These are phyloP conservation scores for Fusarium anthophilum DNA, from an alignment of 2,329 filamentous ascomycete genomes.

Conservation along the genomic window DNA sequence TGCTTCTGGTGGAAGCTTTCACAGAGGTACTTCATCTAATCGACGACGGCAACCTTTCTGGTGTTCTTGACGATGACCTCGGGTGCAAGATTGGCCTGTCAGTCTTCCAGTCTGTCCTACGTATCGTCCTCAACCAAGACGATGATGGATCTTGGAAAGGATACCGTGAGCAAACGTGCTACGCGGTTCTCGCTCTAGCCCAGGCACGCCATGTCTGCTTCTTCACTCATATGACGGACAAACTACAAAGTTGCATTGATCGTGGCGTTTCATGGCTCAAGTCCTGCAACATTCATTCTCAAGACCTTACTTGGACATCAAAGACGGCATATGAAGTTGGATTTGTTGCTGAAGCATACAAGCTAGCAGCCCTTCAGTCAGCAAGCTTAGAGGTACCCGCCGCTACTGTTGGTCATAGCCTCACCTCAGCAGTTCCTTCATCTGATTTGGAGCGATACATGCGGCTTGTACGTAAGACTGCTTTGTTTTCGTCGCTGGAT, in stretches of 20 bases:
- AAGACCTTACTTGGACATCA: neutral
- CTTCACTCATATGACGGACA: rapidly evolving
- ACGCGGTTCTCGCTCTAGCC: neutral
- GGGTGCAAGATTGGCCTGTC: neutral
- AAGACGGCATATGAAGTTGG: neutral
- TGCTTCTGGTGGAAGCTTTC: neutral
- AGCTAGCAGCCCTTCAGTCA: neutral
- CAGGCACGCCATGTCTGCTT: neutral
- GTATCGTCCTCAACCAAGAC: neutral
- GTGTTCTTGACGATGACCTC: neutral
- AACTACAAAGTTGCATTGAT: neutral
- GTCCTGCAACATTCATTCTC: rapidly evolving
- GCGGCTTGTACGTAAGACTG: neutral
- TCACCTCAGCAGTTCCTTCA: neutral
- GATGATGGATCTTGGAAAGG: neutral
- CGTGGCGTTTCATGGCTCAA: neutral
- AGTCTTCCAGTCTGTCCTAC: neutral
- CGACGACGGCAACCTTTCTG: rapidly evolving
- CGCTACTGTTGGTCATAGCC: neutral
- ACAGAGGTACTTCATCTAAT: neutral
- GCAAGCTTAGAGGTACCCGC: rapidly evolving
- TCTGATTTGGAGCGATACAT: neutral
- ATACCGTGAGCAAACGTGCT: neutral
- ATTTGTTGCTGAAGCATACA: neutral
- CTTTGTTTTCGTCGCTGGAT: neutral